Percentiles rank a stretch among this genome's conserved stretches.
Conservation (phyloP, 805 yeast species). For the Dipodascopsis tothii region DNA sequence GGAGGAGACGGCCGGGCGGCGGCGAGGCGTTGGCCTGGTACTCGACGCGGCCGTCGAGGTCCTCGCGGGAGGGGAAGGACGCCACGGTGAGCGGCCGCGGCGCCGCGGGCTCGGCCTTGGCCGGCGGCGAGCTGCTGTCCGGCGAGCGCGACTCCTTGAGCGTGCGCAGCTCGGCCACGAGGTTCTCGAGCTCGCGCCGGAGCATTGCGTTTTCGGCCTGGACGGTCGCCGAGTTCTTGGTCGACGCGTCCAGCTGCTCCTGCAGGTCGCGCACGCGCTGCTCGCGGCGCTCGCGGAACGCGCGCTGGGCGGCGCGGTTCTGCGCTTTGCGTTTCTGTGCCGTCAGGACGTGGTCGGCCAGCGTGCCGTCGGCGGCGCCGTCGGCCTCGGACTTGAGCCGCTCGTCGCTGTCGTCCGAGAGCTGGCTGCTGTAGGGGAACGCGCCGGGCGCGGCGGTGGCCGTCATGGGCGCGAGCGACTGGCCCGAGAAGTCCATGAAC, state of each 20-base stretch:
- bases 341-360: no score
- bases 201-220: slow-evolving; percentile 7
- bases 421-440: no score
- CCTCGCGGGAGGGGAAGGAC: no score
- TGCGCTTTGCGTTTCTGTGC: slow-evolving; percentile 40
- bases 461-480: no score
- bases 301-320: slow-evolving; percentile 19
- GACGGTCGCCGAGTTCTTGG: neutral
- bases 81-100: neutral
- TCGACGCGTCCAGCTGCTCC: slow-evolving; percentile 4
- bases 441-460: no score
- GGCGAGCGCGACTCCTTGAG: slow-evolving; percentile 3
- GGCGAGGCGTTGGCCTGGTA: no score
- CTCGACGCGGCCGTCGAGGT: no score
- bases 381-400: no score
- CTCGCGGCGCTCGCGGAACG: slow-evolving; percentile 19
- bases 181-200: slow-evolving; percentile 10
- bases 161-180: slow-evolving; percentile 9
- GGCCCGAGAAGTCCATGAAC: no score
- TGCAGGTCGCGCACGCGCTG: slow-evolving; percentile 12
- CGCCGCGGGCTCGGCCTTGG: neutral
- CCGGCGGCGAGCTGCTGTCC: slow-evolving; percentile 1
- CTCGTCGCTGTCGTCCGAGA: no score
- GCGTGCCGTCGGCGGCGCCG: no score
- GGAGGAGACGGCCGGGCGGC: neutral